Conservation (phyloP, 164 flowering plant species). For the Litsea cubeba region DNA sequence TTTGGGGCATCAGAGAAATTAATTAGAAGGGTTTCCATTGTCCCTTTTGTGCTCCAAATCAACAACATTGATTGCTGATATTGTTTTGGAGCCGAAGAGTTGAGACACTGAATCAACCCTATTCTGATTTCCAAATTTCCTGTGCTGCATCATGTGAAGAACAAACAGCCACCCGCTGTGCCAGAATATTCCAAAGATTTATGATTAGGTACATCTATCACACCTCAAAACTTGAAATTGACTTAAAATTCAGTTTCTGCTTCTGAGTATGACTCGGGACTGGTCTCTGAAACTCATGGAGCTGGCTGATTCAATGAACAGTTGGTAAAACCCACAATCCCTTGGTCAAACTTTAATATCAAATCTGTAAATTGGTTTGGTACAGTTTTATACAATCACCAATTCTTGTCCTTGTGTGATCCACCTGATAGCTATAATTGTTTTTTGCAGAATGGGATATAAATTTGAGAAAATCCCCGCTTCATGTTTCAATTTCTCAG, state of each 20-base stretch:
- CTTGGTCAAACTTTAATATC: background rate
- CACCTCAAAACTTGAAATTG: no score
- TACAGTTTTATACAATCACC: no score
- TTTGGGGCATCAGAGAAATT: background rate
- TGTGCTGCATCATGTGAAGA: background rate
- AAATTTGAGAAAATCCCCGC: conserved; percentile 61
- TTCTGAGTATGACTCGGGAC: background rate
- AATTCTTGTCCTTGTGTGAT: background rate
- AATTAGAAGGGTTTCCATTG: background rate
- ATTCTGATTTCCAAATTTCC: background rate
- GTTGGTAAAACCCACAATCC: no score
- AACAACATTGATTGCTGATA: no score
- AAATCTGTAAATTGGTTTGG: background rate
- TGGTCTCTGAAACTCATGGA: background rate
- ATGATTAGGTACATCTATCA: no score
- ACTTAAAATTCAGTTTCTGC: background rate
- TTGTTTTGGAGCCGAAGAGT: background rate
- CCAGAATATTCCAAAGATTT: no score
- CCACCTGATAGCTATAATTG: conserved; percentile 5
- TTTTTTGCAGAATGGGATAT: conserved; percentile 66
- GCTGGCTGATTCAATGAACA: background rate
- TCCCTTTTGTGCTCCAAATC: no score
- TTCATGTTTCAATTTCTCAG: conserved; percentile 59
- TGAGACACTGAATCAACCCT: background rate
- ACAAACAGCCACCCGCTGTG: background rate